These are phyloP conservation scores for Leishmania martiniquensis DNA, from an alignment of 208 protist species.

Conservation along the genomic window DNA sequence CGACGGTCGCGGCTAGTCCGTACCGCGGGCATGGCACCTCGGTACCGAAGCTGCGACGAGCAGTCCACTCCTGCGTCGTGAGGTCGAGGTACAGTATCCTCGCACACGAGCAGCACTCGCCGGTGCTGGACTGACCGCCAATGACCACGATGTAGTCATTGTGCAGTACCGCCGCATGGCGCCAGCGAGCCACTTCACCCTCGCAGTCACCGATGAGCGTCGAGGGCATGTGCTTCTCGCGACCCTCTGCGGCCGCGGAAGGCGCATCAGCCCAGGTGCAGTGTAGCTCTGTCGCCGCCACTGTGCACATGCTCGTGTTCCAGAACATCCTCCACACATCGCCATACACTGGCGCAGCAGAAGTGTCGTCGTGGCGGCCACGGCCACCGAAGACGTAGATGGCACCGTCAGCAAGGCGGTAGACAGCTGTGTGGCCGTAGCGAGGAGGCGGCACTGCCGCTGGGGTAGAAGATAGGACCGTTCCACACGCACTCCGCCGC, in stretches of 20 bases:
- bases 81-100: conserved; percentile 64
- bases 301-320: background rate
- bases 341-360: conserved; percentile 6
- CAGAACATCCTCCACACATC: conserved; percentile 50
- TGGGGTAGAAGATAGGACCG: background rate
- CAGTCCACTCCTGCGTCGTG: conserved; percentile 35
- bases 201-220: background rate
- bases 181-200: conserved; percentile 43
- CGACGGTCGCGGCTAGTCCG: conserved; percentile 47
- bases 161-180: conserved; percentile 57
- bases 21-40: conserved; percentile 54
- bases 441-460: conserved; percentile 21
- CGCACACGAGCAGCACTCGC: conserved; percentile 31
- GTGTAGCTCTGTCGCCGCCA: conserved; percentile 19
- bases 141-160: conserved; percentile 65
- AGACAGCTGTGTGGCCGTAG: conserved; percentile 67
- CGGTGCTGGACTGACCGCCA: conserved; percentile 42
- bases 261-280: conserved; percentile 19
- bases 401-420: conserved; percentile 33
- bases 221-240: conserved; percentile 1
- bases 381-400: conserved; percentile 79
- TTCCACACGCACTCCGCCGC: background rate
- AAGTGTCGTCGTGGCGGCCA: conserved; percentile 11
- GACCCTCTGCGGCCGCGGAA: background rate
- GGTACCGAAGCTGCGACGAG: conserved; percentile 37